Percentiles rank a stretch among this genome's conserved stretches.
phyloP scores from a whole-genome alignment of 306 rosid species.

The Quercus agrifolia region DNA sequence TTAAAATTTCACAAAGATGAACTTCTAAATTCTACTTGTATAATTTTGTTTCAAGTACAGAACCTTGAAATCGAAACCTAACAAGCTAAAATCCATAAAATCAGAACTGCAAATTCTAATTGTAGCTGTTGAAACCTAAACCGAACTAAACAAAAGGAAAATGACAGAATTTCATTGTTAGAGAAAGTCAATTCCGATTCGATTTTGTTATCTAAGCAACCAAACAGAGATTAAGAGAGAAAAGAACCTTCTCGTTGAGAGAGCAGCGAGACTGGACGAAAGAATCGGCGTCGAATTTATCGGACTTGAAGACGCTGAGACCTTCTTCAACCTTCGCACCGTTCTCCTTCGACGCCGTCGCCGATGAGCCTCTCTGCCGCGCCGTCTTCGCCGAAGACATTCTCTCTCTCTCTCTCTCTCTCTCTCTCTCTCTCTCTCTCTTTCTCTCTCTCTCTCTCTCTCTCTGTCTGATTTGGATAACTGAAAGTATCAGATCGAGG shows the following conservation, averaged over 20 bases:
- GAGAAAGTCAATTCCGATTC: neutral
- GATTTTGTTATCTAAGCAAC: neutral
- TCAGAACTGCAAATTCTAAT: neutral
- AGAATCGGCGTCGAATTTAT: slow-evolving; percentile 72
- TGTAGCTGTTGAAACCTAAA: neutral
- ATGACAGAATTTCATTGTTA: neutral
- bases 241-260: slow-evolving; percentile 83
- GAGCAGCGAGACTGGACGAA: slow-evolving; percentile 76
- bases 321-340: slow-evolving; percentile 83
- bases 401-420: neutral
- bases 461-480: neutral
- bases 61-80: neutral
- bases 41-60: neutral
- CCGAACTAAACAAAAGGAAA: neutral
- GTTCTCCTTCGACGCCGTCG: slow-evolving; percentile 57
- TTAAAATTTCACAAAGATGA: too few species aligned
- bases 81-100: neutral
- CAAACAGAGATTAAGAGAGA: neutral
- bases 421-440: neutral
- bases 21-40: neutral
- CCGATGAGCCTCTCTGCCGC: slow-evolving; percentile 48
- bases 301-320: slow-evolving; percentile 77
- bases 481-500: neutral
- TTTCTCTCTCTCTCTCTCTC: neutral
- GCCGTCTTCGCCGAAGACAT: slow-evolving; percentile 81